These are phyloP conservation scores for Thermoascus crustaceus DNA, from an alignment of 2,329 filamentous ascomycete genomes.

Conservation along the genomic window DNA sequence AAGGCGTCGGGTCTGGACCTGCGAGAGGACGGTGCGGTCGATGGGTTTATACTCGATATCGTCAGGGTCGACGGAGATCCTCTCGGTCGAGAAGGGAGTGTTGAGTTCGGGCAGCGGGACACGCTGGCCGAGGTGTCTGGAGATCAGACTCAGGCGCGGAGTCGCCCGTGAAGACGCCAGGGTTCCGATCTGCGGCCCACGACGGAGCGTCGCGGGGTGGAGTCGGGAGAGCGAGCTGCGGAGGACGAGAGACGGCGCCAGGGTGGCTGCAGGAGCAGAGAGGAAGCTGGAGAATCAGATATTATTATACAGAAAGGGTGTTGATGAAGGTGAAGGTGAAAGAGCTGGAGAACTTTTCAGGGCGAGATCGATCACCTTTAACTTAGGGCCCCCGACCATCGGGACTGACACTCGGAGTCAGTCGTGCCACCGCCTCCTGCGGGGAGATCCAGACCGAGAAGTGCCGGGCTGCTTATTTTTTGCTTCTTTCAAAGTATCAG, in stretches of 20 bases:
- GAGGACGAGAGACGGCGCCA: neutral
- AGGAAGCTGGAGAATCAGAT: neutral
- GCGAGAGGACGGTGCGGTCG: conserved; percentile 21
- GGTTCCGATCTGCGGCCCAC: conserved; percentile 32
- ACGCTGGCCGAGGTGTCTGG: conserved; percentile 51
- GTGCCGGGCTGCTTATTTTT: neutral
- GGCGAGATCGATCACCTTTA: too few relatives aligned
- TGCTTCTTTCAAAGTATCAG: too few relatives aligned
- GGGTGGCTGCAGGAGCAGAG: neutral
- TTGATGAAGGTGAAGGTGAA: too few relatives aligned
- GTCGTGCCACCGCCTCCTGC: conserved; percentile 1
- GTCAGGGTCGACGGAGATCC: conserved; percentile 44
- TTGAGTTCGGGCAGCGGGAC: conserved; percentile 50
- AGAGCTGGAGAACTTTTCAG: too few relatives aligned
- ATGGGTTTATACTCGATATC: conserved; percentile 45
- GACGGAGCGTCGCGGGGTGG: conserved; percentile 10
- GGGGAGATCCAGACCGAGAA: neutral
- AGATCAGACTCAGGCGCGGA: conserved; percentile 51
- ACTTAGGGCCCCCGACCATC: neutral
- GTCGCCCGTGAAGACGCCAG: conserved; percentile 42
- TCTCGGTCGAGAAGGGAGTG: conserved; percentile 56
- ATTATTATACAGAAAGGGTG: neutral
- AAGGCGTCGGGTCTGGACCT: conserved; percentile 9
- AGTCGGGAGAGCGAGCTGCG: conserved; percentile 10
- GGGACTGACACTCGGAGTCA: neutral